Evolutionary conservation across 2,329 filamentous ascomycete species (phyloP), one percentile per base, ranked within the genome.

Genomic region (Colletotrichum cereale): DNA sequence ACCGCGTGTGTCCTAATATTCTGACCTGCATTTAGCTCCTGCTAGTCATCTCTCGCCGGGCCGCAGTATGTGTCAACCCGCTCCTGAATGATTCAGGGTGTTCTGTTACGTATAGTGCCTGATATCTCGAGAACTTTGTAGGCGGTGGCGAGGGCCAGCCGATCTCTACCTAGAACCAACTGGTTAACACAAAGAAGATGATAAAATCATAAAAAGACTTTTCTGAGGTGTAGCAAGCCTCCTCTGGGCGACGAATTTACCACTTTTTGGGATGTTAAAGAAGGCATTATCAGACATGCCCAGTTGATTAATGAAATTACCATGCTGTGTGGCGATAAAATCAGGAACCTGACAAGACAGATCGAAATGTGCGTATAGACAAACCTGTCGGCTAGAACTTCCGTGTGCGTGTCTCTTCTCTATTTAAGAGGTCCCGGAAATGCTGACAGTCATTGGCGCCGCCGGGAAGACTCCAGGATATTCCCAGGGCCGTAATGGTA

Each of bases 1-100:
- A 86, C 84, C 68, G 79, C 86, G 74, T 86, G 86, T 0, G 84
- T 86, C 82, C 93, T 91, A 40, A 94, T 88, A 74, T 93, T 88
- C 80, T 94, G 90, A 0, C 88, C 88, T 36, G 89, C 89, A 77
- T 94, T 94, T 72, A 93, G 71, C 76, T 94, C 92, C 80, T 91
- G 88, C 88, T 91, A 95, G 77, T 95, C 92, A 72, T 95, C 91
- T 60, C 90, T 92, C 0, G 92, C 92, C 77, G 92, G 90, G 60
- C 92, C 92, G 76, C 93, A 94, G 78, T 92, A 94, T 0, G 91
- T 92, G 44, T 92, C 92, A 61, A 94, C 90, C 78, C 87, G 83
- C 67, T 87, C 80, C 3, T 24, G 29, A 16, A 18, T 14, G 24
- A 44, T 66, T 31, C 53, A 66, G 3, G 42, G 14, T 16, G 44